These are phyloP conservation scores for Plantago elongata DNA, from an alignment of 257 asterid genomes.

Conservation along the genomic window DNA sequence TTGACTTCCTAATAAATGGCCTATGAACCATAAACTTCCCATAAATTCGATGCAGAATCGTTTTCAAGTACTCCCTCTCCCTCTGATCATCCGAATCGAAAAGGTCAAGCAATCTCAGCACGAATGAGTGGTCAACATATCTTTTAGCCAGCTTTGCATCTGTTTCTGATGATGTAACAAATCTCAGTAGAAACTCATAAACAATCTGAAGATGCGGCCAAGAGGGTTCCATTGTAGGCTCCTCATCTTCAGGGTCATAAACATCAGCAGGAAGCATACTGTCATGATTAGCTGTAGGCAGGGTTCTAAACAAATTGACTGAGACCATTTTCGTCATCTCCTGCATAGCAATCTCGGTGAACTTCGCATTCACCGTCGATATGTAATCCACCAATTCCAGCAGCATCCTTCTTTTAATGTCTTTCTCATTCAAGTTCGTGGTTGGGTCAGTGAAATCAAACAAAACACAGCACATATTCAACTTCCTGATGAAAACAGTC, in stretches of 20 bases:
- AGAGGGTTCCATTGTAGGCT: conserved; percentile 31
- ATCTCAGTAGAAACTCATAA: conserved; percentile 35
- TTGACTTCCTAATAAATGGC: conserved; percentile 38
- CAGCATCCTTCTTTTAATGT: conserved; percentile 36
- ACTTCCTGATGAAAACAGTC: conserved; percentile 31
- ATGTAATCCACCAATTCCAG: conserved; percentile 38
- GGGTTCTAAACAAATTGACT: conserved; percentile 33
- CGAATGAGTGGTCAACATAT: conserved; percentile 38
- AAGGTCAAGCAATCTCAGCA: conserved; percentile 37
- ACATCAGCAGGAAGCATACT: conserved; percentile 21
- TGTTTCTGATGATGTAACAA: conserved; percentile 30
- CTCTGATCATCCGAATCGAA: conserved; percentile 42
- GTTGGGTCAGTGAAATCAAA: conserved; percentile 33
- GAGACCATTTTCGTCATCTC: conserved; percentile 36
- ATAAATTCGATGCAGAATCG: conserved; percentile 35
- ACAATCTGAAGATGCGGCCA: conserved; percentile 43
- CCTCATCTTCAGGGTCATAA: conserved; percentile 40
- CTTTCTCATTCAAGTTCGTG: conserved; percentile 30
- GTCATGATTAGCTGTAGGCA: conserved; percentile 28
- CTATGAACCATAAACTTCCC: conserved; percentile 43
- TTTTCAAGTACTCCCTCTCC: conserved; percentile 39
- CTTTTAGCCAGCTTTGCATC: conserved; percentile 40
- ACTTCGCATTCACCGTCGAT: conserved; percentile 26
- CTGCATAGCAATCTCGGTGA: conserved; percentile 34
- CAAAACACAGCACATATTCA: conserved; percentile 32